These are phyloP conservation scores for Pilasporangium apinafurcum DNA, from an alignment of 352 stramenopile species.

Conservation along the genomic window DNA sequence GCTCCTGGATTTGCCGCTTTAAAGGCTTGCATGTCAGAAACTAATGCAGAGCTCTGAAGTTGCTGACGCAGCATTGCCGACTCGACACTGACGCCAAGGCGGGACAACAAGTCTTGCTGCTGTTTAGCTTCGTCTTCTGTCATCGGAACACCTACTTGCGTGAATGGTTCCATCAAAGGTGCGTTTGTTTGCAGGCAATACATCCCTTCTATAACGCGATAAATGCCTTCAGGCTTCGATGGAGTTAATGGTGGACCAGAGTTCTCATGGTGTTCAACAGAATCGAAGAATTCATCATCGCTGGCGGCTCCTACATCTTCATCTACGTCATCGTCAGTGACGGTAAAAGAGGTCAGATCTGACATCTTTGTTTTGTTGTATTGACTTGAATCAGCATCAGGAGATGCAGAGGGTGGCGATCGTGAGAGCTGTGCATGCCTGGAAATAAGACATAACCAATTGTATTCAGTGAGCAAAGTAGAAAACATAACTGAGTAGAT, in stretches of 20 bases:
- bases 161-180: slow-evolving; percentile 56
- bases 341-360: slow-evolving; percentile 20
- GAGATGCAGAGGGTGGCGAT: too few relatives aligned
- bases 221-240: slow-evolving; percentile 19
- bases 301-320: slow-evolving; percentile 23
- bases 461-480: background rate
- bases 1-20: slow-evolving; percentile 69
- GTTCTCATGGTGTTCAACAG: slow-evolving; percentile 42
- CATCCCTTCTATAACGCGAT: slow-evolving; percentile 20
- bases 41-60: slow-evolving; percentile 59
- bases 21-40: slow-evolving; percentile 85
- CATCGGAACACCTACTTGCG: slow-evolving; percentile 56
- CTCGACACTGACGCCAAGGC: slow-evolving; percentile 53
- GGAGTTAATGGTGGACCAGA: slow-evolving; percentile 5
- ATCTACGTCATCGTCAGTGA: slow-evolving; percentile 22
- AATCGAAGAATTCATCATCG: slow-evolving; percentile 84
- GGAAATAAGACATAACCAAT: background rate
- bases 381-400: background rate
- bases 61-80: slow-evolving; percentile 67
- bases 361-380: slow-evolving; percentile 7
- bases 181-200: slow-evolving; percentile 39
- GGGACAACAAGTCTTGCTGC: slow-evolving; percentile 68
- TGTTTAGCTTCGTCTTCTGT: slow-evolving; percentile 77
- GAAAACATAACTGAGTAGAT: too few relatives aligned
- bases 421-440: slow-evolving; percentile 20